Percentiles rank a stretch among this genome's conserved stretches.
Evolutionary conservation across 2,329 filamentous ascomycete genomes (phyloP).

Genomic region (Thielaviopsis punctulata): DNA sequence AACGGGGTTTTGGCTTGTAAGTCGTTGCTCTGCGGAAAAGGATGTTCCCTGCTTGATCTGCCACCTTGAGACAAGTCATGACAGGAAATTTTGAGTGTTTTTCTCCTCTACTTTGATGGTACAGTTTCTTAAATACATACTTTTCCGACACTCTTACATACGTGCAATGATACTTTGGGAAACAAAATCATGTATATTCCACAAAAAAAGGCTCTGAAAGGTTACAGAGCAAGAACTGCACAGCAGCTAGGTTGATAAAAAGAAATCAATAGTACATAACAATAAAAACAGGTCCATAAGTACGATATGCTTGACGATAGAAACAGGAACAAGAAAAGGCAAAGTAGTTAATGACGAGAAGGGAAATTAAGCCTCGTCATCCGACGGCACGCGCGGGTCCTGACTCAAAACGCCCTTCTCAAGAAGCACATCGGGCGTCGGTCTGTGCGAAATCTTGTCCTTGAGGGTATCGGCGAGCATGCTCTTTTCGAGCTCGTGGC

Average conservation of each 20-base stretch:
- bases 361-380: not conserved
- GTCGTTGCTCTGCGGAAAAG: not conserved
- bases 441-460: constrained; percentile 67
- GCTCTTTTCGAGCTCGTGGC: constrained; percentile 69
- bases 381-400: constrained; percentile 40
- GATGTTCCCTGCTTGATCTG: not conserved
- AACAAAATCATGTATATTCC: too few species aligned
- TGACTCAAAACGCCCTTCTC: constrained; percentile 63
- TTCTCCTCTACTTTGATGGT: not conserved
- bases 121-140: too few species aligned
- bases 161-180: too few species aligned
- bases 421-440: constrained; percentile 58
- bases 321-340: not conserved
- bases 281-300: not conserved
- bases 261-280: too few species aligned
- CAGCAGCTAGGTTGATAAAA: not conserved
- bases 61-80: not conserved
- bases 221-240: not conserved
- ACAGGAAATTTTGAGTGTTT: not conserved
- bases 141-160: too few species aligned
- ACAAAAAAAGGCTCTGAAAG: not conserved
- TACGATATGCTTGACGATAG: not conserved
- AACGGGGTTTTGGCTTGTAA: too few species aligned
- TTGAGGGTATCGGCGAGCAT: constrained; percentile 80
- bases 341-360: not conserved